Base-by-base conservation (phyloP, 2,329 filamentous ascomycete species). In the Parascedosporium putredinis region DNA sequence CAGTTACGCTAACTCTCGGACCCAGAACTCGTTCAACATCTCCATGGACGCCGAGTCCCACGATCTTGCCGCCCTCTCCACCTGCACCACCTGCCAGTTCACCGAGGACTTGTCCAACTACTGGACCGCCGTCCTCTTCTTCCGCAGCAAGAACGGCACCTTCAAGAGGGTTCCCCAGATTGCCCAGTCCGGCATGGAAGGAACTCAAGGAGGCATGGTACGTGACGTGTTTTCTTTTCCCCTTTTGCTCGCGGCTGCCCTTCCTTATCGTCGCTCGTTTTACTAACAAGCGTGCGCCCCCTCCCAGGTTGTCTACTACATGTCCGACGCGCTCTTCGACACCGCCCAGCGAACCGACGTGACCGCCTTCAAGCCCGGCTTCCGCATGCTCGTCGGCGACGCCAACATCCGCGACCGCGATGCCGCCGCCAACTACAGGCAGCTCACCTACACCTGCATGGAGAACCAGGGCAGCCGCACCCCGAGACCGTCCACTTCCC, bases 311-410 rank as follows among this genome's bases (percentile, higher is more conserved):
- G 69, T 73, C 31, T 73, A 73, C 60, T 73, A 73, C 57, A 70
- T 73, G 65, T 58, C 57, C 3, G 64, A 67, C 54, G 65, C 64
- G 8, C 59, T 67, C 7, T 60, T 66, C 53, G 62, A 65, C 55
- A 64, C 63, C 22, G 61, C 64, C 45, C 58, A 66, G 54, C 58
- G 53, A 16, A 29, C 60, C 3, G 64, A 60, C 5, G 67, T 70
- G 14, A 70, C 67, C 2, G 68, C 68, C 18, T 72, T 72, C 62
- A 69, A 69, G 59, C 64, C 66, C 54, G 75, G 63, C 23, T 73
- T 73, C 62, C 69, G 70, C 53, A 72, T 73, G 69, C 65, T 73
- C 14, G 65, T 71, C 42, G 70, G 70, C 52, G 64, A 73, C 53
- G 58, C 65, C 16, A 56, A 58, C 4, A 64, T 59, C 60, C 56